Percentiles rank a stretch among this genome's conserved stretches.
Evolutionary conservation across 1,284 basidiomycete species (phyloP).

Genomic region (Cystobasidium slooffiae): DNA sequence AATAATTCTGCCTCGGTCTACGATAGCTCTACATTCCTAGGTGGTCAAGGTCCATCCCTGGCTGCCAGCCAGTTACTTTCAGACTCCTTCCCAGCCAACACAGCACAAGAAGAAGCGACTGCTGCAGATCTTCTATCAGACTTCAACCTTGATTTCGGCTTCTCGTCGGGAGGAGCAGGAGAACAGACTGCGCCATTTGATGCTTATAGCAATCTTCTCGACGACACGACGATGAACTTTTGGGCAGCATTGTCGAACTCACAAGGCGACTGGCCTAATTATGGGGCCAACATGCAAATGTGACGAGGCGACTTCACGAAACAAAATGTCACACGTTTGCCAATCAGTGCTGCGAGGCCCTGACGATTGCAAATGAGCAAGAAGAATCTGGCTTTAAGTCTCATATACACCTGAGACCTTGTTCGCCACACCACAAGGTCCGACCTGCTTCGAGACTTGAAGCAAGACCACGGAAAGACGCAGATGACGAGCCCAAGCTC

Average conservation of each 20-base stretch:
- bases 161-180: not conserved
- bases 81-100: conserved; percentile 34
- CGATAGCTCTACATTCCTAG: conserved; percentile 15
- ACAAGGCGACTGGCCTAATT: conserved; percentile 25
- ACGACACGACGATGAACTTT: conserved; percentile 38
- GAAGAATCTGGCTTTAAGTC: no score
- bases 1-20: conserved; percentile 1
- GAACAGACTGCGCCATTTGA: conserved; percentile 34
- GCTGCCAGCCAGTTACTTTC: conserved; percentile 25
- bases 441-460: no score
- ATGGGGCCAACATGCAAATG: not conserved
- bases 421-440: no score
- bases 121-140: conserved; percentile 40
- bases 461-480: no score
- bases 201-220: conserved; percentile 37
- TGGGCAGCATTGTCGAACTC: conserved; percentile 39
- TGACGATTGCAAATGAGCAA: no score
- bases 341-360: not conserved
- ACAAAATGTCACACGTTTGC: not conserved
- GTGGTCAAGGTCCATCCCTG: conserved; percentile 14
- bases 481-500: no score
- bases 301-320: not conserved
- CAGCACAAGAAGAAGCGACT: conserved; percentile 40
- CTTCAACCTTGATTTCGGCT: conserved; percentile 42
- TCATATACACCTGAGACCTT: no score